These are phyloP conservation scores for Pinus taeda DNA, from an alignment of 75 land plant species.

Conservation along the genomic window DNA sequence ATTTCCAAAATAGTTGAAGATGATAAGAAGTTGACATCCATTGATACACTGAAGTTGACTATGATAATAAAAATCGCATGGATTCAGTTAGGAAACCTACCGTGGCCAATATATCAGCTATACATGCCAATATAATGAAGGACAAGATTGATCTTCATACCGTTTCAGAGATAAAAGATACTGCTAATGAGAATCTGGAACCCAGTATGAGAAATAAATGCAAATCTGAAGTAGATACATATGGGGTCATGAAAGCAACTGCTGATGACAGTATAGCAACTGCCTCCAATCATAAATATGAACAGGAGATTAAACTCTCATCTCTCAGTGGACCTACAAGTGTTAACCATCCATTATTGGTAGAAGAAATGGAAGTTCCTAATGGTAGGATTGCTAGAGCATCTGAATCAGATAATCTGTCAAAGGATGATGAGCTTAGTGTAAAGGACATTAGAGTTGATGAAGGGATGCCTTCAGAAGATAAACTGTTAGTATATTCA, in stretches of 20 bases:
- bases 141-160: background rate
- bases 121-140: background rate
- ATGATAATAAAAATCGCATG: background rate
- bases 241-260: background rate
- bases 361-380: background rate
- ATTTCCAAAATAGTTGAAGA: no score
- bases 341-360: background rate
- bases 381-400: background rate
- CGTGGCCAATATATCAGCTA: background rate
- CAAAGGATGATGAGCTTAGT: constrained; percentile 17
- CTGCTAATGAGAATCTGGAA: background rate
- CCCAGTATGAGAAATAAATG: background rate
- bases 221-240: background rate
- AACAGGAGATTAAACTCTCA: background rate
- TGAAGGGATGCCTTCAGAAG: constrained; percentile 23
- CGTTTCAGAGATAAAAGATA: background rate
- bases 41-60: no score
- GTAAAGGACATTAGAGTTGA: constrained; percentile 48
- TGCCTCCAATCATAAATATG: background rate
- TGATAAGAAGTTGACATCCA: no score
- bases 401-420: background rate
- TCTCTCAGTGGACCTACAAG: background rate
- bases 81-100: background rate
- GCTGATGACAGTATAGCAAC: background rate
- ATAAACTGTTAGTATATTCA: constrained; percentile 21